These are phyloP conservation scores for Fraxinus greggii DNA, from an alignment of 305 asterid genomes.

Conservation along the genomic window DNA sequence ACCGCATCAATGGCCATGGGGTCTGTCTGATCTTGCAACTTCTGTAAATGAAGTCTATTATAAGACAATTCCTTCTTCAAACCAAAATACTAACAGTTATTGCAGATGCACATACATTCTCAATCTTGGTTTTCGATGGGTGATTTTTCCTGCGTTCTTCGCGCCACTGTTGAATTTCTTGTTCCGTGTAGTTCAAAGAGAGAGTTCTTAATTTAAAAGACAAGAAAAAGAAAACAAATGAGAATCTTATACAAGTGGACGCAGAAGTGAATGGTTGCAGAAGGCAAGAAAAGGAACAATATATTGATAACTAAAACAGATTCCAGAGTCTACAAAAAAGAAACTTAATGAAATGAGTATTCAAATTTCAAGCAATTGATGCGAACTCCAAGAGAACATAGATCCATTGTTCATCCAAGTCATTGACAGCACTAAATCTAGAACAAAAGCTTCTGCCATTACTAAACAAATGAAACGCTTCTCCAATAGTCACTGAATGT, in stretches of 20 bases:
- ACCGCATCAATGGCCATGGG: slow-evolving; percentile 43
- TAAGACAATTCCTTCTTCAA: slow-evolving; percentile 1
- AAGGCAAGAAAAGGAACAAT: background rate
- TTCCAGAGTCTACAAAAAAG: background rate
- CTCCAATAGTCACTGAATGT: background rate
- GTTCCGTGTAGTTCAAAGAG: slow-evolving; percentile 56
- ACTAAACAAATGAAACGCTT: background rate
- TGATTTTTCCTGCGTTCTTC: slow-evolving; percentile 67
- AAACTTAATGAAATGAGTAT: background rate
- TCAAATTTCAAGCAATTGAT: background rate
- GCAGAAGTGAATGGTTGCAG: slow-evolving; percentile 5
- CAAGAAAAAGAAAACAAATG: slow-evolving; percentile 14
- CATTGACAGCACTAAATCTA: background rate
- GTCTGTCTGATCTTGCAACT: slow-evolving; percentile 39
- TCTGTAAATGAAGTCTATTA: slow-evolving; percentile 46
- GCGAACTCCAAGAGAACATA: background rate
- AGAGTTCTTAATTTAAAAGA: slow-evolving; percentile 45
- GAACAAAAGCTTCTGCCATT: slow-evolving; percentile 3
- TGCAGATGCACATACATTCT: slow-evolving; percentile 49
- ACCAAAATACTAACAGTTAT: slow-evolving; percentile 12
- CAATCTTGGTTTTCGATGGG: slow-evolving; percentile 63
- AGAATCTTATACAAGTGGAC: slow-evolving; percentile 8
- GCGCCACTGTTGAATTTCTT: slow-evolving; percentile 90
- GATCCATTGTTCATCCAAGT: background rate
- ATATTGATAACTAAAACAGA: background rate